Base-by-base conservation (phyloP, 2,329 filamentous ascomycete genomes). In the Fusarium anguioides region DNA sequence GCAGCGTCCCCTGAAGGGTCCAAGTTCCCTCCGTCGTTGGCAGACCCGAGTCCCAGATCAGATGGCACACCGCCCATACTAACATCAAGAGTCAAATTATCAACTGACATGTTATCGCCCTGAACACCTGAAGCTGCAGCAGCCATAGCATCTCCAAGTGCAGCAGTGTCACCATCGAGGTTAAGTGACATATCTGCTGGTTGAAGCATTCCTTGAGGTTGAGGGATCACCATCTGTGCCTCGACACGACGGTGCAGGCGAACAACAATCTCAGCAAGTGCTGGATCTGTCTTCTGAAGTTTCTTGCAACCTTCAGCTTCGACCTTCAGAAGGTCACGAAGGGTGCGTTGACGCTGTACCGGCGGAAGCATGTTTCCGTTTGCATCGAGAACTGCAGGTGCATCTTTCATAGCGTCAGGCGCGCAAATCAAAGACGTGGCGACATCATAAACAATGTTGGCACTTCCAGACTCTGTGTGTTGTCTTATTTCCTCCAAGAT, bases 401-500 rank as follows among this genome's bases (percentile, higher is more conserved):
- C 75, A 58, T 82, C 77, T 68, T 82, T 85, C 33, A 78, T 82
- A 2, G 81, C 81, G 69, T 89, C 84, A 0, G 91, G 90, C 1
- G 90, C 87, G 72, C 91, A 92, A 11, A 94, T 82, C 9, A 94
- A 80, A 1, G 89, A 86, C 4, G 86, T 87, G 4, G 86, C 90
- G 11, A 94, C 83, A 69, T 94, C 92, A 54, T 93, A 86, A 0
- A 87, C 87, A 7, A 89, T 80, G 54, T 85, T 83, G 3, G 85
- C 87, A 65, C 86, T 87, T 6, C 86, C 86, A 1, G 82, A 76
- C 27, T 88, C 86, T 0, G 86, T 86, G 64, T 91, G 87, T 18
- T 85, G 78, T 68, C 86, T 87, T 8, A 93, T 78, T 68, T 94
- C 91, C 9, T 93, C 88, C 12, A 93, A 74, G 21, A 95, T 85